Conservation (phyloP, 2,329 filamentous ascomycete genomes). For the Fusarium ambrosium region DNA sequence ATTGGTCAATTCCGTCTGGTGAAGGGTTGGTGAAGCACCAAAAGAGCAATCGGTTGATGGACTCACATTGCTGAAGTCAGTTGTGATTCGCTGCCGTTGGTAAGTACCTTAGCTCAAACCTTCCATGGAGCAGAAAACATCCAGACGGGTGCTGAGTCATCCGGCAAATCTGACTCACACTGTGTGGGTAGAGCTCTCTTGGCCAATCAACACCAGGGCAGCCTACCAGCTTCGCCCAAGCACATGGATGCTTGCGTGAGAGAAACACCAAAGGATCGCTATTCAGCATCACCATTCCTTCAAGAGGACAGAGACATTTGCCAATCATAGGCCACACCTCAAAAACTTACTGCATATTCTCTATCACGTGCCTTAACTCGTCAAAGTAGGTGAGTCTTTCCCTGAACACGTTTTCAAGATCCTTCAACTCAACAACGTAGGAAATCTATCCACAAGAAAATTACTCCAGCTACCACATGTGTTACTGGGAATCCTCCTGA, state of each 20-base stretch:
- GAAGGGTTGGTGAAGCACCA: background rate
- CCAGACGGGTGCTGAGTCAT: background rate
- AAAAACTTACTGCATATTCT: background rate
- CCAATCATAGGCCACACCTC: background rate
- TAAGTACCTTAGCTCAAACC: background rate
- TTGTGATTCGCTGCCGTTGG: background rate
- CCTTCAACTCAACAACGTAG: background rate
- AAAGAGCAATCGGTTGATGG: background rate
- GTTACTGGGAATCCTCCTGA: background rate
- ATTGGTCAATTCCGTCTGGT: background rate
- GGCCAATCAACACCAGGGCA: background rate
- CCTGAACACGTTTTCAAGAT: background rate
- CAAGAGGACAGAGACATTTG: background rate
- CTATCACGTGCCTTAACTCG: background rate
- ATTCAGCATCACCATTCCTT: background rate
- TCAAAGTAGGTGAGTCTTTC: background rate
- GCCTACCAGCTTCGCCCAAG: background rate
- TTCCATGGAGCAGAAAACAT: background rate
- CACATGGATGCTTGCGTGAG: background rate
- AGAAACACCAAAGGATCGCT: conserved; percentile 27
- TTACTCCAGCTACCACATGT: conserved; percentile 6
- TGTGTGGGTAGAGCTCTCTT: background rate
- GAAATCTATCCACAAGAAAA: background rate
- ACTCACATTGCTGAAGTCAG: background rate
- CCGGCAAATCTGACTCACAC: conserved; percentile 17